Evolutionary conservation across 768 basidiomycete species (phyloP), one percentile per base, ranked within the genome.

Genomic region (Botryobasidium botryosum): DNA sequence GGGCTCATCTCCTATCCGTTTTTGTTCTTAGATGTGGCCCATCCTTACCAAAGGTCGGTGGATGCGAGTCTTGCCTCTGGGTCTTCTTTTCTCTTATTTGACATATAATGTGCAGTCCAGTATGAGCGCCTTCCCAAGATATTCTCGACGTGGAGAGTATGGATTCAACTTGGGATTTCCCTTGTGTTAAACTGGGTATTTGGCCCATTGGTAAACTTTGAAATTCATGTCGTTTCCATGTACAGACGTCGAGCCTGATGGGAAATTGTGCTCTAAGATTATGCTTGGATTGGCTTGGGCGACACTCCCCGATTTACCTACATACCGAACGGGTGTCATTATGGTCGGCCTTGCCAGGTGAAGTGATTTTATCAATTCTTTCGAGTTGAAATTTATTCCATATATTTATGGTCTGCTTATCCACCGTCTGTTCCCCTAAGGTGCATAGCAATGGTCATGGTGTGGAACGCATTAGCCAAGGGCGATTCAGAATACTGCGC

Each of bases 201-300:
- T 15, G 83, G 77, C 1, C 85, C 85, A 0, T 68, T 87, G 41
- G n/a, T n/a, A n/a, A n/a, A n/a, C n/a, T n/a, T n/a, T n/a, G n/a
- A n/a, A n/a, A n/a, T n/a, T n/a, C n/a, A n/a, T n/a, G n/a, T n/a
- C n/a, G n/a, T n/a, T n/a, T n/a, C n/a, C n/a, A n/a, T n/a, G n/a
- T n/a, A n/a, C n/a, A n/a, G n/a, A n/a, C n/a, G n/a, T n/a, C n/a
- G n/a, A n/a, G n/a, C n/a, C n/a, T n/a, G n/a, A n/a, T n/a, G n/a
- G n/a, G n/a, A n/a, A n/a, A n/a, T n/a, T n/a, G n/a, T n/a, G n/a
- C n/a, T n/a, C n/a, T n/a, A n/a, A n/a, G n/a, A 53, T 85, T 15
- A 90, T 88, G 85, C 70, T 86, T n/a, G 84, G 66, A 2, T 56
- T 83, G 23, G 83, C 85, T 1, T 87, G 84, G 81, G 82, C 79